Evolutionary conservation across 257 asterid species (phyloP).

Genomic region (Galeopsis tetrahit): DNA sequence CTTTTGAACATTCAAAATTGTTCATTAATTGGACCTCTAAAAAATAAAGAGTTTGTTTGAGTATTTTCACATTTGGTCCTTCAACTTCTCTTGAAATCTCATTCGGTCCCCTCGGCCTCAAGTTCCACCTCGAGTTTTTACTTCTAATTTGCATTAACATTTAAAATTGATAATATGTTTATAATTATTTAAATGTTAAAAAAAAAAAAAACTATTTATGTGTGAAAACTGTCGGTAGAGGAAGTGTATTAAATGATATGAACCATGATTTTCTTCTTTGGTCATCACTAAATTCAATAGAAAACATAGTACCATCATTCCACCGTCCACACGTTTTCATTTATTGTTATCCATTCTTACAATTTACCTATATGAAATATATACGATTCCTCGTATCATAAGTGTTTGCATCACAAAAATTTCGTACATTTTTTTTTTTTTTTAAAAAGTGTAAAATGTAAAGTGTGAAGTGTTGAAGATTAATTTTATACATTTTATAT

Average conservation of each 20-base stretch:
- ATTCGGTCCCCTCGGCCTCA: not conserved
- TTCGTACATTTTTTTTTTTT: too few relatives aligned
- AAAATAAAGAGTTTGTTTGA: not conserved
- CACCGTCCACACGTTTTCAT: constrained; percentile 7
- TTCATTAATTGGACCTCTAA: not conserved
- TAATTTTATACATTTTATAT: too few relatives aligned
- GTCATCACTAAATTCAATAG: not conserved
- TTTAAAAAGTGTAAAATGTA: too few relatives aligned
- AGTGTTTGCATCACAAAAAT: too few relatives aligned
- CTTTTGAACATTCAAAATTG: not conserved
- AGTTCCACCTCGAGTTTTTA: not conserved
- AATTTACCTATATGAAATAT: not conserved
- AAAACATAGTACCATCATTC: not conserved
- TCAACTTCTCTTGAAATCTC: not conserved
- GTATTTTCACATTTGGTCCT: not conserved
- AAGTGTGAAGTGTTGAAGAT: too few relatives aligned
- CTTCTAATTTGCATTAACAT: not conserved
- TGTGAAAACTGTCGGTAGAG: constrained; percentile 29
- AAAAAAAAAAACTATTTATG: too few relatives aligned
- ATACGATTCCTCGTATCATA: too few relatives aligned
- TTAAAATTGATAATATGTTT: too few relatives aligned
- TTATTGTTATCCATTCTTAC: not conserved
- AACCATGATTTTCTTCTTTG: not conserved
- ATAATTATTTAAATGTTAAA: too few relatives aligned
- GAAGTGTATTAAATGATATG: constrained; percentile 12